phyloP scores from a whole-genome alignment of 148 eudicot genomes.

The Diospyros lotus region DNA sequence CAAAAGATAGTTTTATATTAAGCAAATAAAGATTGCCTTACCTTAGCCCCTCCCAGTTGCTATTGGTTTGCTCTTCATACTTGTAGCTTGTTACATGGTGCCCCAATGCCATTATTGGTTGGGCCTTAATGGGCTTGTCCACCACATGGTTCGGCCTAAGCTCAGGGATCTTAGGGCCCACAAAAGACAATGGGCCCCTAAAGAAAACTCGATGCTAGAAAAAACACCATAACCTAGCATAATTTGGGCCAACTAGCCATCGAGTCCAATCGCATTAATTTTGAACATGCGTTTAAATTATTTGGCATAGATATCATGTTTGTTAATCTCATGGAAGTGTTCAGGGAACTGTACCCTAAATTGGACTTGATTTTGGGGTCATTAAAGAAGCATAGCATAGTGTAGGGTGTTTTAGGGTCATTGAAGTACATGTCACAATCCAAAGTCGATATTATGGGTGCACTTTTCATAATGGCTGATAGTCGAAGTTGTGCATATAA shows the following conservation, averaged over 20 bases:
- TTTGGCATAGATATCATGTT: conserved; percentile 41
- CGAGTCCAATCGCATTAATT: conserved; percentile 51
- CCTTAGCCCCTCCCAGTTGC: conserved; percentile 39
- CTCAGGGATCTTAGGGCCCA: conserved; percentile 22
- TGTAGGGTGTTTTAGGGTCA: conserved; percentile 55
- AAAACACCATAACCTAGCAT: conserved; percentile 65
- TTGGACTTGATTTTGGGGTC: conserved; percentile 29
- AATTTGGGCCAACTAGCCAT: conserved; percentile 59
- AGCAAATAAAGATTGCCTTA: not conserved
- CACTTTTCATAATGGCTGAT: conserved; percentile 72
- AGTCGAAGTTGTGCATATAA: conserved; percentile 52
- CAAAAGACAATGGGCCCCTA: conserved; percentile 29
- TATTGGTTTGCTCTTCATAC: conserved; percentile 23
- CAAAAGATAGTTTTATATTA: no score
- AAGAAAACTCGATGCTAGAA: conserved; percentile 54
- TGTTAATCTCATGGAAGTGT: conserved; percentile 50
- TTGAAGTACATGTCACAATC: conserved; percentile 84
- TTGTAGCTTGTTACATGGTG: conserved; percentile 25
- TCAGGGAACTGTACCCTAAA: conserved; percentile 69
- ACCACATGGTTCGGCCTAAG: conserved; percentile 20
- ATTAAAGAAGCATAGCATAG: conserved; percentile 51
- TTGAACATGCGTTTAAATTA: conserved; percentile 47
- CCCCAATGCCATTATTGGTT: conserved; percentile 22
- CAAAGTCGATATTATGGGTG: conserved; percentile 59
- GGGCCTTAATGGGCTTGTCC: conserved; percentile 22